A percentile compares a stretch with the other conserved stretches of the same genome.
phyloP scores from a whole-genome alignment of 352 stramenopile species.

The Phytopythium cucurbitacearum region DNA sequence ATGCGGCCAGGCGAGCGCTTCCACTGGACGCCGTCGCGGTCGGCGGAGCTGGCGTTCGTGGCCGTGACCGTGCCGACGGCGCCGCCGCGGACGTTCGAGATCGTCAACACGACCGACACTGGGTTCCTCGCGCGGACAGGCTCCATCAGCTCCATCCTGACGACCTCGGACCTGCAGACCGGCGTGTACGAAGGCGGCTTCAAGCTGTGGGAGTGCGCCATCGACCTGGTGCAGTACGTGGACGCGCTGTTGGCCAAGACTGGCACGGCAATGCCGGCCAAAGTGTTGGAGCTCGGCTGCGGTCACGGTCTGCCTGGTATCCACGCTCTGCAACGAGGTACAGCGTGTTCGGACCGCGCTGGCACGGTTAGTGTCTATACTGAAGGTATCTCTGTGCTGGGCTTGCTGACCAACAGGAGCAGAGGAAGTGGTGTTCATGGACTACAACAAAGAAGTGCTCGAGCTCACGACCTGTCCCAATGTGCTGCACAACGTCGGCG shows the following conservation, averaged over 20 bases:
- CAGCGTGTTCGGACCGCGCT: not conserved
- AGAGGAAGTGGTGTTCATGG: slow-evolving; percentile 67
- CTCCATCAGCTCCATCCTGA: slow-evolving; percentile 60
- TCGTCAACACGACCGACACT: slow-evolving; percentile 55
- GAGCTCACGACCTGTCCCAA: slow-evolving; percentile 84
- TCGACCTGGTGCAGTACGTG: slow-evolving; percentile 66
- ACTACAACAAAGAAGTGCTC: slow-evolving; percentile 88
- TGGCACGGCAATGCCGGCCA: slow-evolving; percentile 15
- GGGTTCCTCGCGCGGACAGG: slow-evolving; percentile 51
- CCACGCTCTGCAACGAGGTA: slow-evolving; percentile 62
- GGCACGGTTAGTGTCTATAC: not conserved
- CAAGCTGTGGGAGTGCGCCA: slow-evolving; percentile 82
- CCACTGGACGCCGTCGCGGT: slow-evolving; percentile 15
- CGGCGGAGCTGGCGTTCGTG: slow-evolving; percentile 15
- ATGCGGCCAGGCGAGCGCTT: slow-evolving; percentile 56
- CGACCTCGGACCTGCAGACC: slow-evolving; percentile 65
- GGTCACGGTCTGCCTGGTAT: slow-evolving; percentile 78
- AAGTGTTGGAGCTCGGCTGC: slow-evolving; percentile 75
- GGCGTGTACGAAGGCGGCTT: slow-evolving; percentile 86
- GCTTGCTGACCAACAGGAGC: slow-evolving; percentile 27
- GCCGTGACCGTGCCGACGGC: slow-evolving; percentile 24
- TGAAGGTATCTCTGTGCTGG: slow-evolving; percentile 1
- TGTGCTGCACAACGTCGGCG: slow-evolving; percentile 41
- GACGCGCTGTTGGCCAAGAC: slow-evolving; percentile 18
- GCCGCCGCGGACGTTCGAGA: slow-evolving; percentile 36